Conservation (phyloP, 169 alveolate genomes). For the Perkinsus olseni region DNA sequence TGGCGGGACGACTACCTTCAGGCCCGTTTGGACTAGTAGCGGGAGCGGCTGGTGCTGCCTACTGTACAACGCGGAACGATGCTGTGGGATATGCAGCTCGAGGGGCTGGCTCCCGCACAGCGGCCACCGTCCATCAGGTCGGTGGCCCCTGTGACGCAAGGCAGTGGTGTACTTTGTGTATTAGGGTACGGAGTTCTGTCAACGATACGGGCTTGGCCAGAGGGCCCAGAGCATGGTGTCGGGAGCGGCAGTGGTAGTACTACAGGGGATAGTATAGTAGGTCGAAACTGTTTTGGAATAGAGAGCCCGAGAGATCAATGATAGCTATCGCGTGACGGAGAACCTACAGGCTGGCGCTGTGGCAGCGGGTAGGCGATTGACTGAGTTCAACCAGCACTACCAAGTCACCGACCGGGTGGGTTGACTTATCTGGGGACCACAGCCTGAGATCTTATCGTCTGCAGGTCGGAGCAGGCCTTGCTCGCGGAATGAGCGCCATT, state of each 20-base stretch:
- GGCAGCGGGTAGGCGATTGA: not conserved
- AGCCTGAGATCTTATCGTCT: not conserved
- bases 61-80: not conserved
- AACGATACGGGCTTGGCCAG: not conserved
- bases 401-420: not conserved
- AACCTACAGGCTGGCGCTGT: not conserved
- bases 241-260: not conserved
- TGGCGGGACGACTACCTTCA: too few relatives aligned
- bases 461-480: not conserved
- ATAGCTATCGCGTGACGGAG: not conserved
- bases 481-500: not conserved
- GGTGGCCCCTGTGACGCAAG: not conserved
- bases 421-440: not conserved
- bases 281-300: not conserved
- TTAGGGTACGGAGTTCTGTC: not conserved
- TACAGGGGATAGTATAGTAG: not conserved
- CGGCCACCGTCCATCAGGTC: not conserved
- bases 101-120: not conserved
- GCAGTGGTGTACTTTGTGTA: not conserved
- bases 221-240: not conserved
- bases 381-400: not conserved
- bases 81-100: not conserved
- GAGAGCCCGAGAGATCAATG: not conserved
- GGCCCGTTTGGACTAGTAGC: not conserved
- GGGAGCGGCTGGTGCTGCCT: not conserved